Base-by-base conservation (phyloP, 768 basidiomycete species). In the Omphalotus guepiniiformis region DNA sequence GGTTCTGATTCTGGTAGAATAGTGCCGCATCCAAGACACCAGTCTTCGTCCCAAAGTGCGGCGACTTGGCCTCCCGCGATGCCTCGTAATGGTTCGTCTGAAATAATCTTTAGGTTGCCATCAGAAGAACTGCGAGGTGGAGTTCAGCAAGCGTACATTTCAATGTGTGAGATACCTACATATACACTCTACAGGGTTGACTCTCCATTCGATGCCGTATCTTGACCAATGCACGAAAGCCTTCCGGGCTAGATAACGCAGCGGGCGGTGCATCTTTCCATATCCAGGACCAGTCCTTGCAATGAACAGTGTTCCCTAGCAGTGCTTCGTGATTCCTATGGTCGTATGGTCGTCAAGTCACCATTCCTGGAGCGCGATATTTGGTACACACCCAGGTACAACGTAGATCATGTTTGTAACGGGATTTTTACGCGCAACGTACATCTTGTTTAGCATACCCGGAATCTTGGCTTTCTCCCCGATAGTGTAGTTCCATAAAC, bases 401-500 rank as follows among this genome's bases (percentile, higher is more conserved):
- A 93, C 77, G 42, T 83, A 78, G n/a, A 97, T 74, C 12, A 72
- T 73, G 59, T 95, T 91, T 11, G 55, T 63, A 9, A 61, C 55
- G 2, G 64, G 51, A 52, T 92, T 82, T 61, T 97, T 98, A 29
- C 65, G 62, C 0, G 80, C 80, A 4, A 96, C 88, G 52, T 83
- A 94, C 70, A 85, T 75, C 58, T 73, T 78, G 41, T 75, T 58
- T 1, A 66, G 62, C 68, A 82, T 69, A 2, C 92, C 89, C 1
- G 66, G 59, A 18, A 95, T 61, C 37, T 78, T 77, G 1, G 86
- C 83, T 25, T 81, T 76, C 62, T 98, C 85, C 2, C 94, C 94
- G 37, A 96, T 72, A 1, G 93, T 95, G 57, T 80, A 93, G 18
- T 73, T 75, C 88, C 90, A 94, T 0, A 93, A 64, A 0, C 94